Percentiles rank a stretch among this genome's conserved stretches.
Evolutionary conservation across 2,329 filamentous ascomycete genomes (phyloP).

Genomic region (Colletotrichum noveboracense): DNA sequence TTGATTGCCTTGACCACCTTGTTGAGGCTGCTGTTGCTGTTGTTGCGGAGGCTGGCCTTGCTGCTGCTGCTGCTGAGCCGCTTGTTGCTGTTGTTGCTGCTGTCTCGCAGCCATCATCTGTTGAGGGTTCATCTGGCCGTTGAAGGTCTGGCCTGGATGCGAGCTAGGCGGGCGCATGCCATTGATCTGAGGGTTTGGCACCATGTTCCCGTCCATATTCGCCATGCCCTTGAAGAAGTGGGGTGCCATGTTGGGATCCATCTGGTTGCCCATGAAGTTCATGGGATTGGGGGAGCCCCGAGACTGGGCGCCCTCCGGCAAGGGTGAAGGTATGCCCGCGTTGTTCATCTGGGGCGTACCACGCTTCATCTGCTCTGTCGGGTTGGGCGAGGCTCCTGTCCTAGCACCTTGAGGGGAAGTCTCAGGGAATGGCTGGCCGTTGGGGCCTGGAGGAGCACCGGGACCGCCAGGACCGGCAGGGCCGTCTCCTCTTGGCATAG

Average conservation of each 20-base stretch:
- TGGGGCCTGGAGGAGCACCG: conserved; percentile 59
- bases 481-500: conserved; percentile 55
- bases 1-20: conserved; percentile 41
- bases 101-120: conserved; percentile 62
- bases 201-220: conserved; percentile 60
- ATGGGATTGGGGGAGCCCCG: conserved; percentile 69
- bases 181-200: conserved; percentile 61
- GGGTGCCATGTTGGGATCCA: conserved; percentile 65
- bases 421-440: conserved; percentile 69
- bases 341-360: conserved; percentile 76
- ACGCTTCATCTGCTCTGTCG: conserved; percentile 80
- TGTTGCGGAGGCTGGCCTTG: conserved; percentile 50
- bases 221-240: conserved; percentile 65
- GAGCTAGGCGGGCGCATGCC: conserved; percentile 74
- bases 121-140: conserved; percentile 62
- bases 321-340: conserved; percentile 71
- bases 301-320: conserved; percentile 72
- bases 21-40: conserved; percentile 36
- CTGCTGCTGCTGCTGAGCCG: conserved; percentile 66
- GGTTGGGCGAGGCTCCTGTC: conserved; percentile 76
- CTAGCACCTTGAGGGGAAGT: conserved; percentile 74
- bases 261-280: conserved; percentile 67
- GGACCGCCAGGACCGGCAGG: conserved; percentile 59
- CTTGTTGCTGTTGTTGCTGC: conserved; percentile 36
- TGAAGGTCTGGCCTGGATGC: conserved; percentile 64